Evolutionary conservation across 148 eudicot species (phyloP).

Genomic region (Vaccinium myrtillus): DNA sequence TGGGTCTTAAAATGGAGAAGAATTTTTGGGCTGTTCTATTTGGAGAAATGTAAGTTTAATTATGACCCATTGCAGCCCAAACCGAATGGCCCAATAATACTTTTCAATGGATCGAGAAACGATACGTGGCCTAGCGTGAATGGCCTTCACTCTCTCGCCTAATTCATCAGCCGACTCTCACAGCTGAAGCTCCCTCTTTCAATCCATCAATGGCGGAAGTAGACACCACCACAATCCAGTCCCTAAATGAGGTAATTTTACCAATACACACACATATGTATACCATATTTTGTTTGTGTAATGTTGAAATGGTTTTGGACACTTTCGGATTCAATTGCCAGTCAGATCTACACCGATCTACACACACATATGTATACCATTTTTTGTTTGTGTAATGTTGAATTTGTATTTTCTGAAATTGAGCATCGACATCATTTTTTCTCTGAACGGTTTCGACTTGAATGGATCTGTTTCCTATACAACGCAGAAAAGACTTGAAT

Average conservation of each 20-base stretch:
- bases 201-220: conserved; percentile 33
- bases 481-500: not conserved
- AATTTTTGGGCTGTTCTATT: no score
- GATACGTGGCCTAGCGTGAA: not conserved
- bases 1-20: no score
- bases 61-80: not conserved
- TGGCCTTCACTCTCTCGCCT: not conserved
- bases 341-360: conserved; percentile 2
- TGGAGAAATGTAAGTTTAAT: not conserved
- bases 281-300: not conserved
- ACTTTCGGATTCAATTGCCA: not conserved
- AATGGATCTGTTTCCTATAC: not conserved
- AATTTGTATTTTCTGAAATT: not conserved
- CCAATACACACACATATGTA: no score
- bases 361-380: no score
- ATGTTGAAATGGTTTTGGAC: not conserved
- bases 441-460: not conserved
- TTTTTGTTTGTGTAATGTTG: no score
- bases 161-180: not conserved
- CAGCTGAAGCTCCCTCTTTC: conserved; percentile 12
- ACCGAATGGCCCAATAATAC: not conserved
- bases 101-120: not conserved
- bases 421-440: not conserved
- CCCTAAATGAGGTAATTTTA: conserved; percentile 32
- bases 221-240: conserved; percentile 13